A percentile compares a stretch with the other conserved stretches of the same genome.
phyloP scores from a whole-genome alignment of 176 grass and related monocot species.

The Cenchrus fungigraminus region DNA sequence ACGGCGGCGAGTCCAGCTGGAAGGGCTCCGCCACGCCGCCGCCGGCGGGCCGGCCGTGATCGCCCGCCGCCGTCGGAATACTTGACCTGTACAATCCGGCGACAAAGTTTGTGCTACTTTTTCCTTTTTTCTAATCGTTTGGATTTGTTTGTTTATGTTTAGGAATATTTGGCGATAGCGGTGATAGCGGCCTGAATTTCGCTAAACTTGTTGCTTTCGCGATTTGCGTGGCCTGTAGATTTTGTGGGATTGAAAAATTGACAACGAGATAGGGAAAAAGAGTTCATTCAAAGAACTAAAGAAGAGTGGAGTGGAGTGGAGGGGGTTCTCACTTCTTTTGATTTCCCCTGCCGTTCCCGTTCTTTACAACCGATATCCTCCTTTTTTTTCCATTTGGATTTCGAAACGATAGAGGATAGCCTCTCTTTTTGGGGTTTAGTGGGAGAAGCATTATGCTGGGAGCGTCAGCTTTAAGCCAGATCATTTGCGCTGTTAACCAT shows the following conservation, averaged over 20 bases:
- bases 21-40: constrained; percentile 38
- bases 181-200: neutral
- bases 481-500: constrained; percentile 21
- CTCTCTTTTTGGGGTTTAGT: constrained; percentile 36
- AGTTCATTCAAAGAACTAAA: neutral
- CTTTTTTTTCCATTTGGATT: neutral
- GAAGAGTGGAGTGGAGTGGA: neutral
- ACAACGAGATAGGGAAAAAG: too few species aligned
- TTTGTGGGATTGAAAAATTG: neutral
- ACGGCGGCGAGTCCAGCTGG: constrained; percentile 46
- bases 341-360: constrained; percentile 1
- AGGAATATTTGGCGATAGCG: neutral
- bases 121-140: neutral
- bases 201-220: neutral
- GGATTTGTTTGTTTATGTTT: neutral
- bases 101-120: neutral
- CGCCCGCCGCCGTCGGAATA: neutral
- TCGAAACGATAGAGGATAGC: neutral
- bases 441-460: neutral
- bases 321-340: neutral
- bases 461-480: neutral
- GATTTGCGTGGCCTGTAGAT: neutral
- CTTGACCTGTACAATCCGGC: neutral
- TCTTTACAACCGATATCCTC: neutral
- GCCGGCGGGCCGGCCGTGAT: constrained; percentile 28